Conservation (phyloP, 2,329 filamentous ascomycete species). For the Botrytis elliptica region DNA sequence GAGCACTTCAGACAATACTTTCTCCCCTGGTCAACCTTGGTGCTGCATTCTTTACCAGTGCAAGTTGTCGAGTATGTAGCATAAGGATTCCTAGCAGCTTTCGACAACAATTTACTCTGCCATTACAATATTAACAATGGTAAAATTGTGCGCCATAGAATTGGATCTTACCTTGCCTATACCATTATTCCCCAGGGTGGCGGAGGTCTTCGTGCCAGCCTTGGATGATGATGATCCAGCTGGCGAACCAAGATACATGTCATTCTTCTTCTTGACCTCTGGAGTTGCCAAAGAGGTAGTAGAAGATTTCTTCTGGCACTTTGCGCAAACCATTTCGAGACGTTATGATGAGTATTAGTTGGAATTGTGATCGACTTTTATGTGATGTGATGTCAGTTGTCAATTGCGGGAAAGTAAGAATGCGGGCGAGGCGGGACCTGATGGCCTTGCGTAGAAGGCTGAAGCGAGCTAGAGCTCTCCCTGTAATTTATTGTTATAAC, state of each 20-base stretch:
- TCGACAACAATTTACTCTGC: slow-evolving; percentile 63
- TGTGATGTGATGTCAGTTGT: slow-evolving; percentile 18
- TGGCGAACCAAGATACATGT: slow-evolving; percentile 64
- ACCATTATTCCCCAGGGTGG: slow-evolving; percentile 57
- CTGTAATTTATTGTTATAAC: slow-evolving; percentile 1
- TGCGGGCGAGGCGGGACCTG: slow-evolving; percentile 12
- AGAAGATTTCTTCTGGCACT: slow-evolving; percentile 61
- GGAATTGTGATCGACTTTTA: slow-evolving; percentile 24
- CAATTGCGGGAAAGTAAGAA: slow-evolving; percentile 10
- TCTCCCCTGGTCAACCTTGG: slow-evolving; percentile 60
- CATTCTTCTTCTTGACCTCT: slow-evolving; percentile 66
- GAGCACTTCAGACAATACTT: slow-evolving; percentile 62
- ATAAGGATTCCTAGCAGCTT: slow-evolving; percentile 65
- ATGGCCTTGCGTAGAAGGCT: slow-evolving; percentile 11
- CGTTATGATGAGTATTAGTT: not conserved
- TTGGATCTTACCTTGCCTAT: slow-evolving; percentile 53
- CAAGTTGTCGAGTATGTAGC: slow-evolving; percentile 55
- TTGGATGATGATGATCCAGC: slow-evolving; percentile 42
- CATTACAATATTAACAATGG: slow-evolving; percentile 2
- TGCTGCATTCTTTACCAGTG: slow-evolving; percentile 60
- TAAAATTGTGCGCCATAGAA: not conserved
- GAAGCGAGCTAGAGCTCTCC: slow-evolving; percentile 14
- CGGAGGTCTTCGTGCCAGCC: slow-evolving; percentile 47
- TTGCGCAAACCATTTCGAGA: slow-evolving; percentile 59
- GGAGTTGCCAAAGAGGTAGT: slow-evolving; percentile 62